phyloP scores from a whole-genome alignment of 257 asterid species.

The Nicotiana knightiana region DNA sequence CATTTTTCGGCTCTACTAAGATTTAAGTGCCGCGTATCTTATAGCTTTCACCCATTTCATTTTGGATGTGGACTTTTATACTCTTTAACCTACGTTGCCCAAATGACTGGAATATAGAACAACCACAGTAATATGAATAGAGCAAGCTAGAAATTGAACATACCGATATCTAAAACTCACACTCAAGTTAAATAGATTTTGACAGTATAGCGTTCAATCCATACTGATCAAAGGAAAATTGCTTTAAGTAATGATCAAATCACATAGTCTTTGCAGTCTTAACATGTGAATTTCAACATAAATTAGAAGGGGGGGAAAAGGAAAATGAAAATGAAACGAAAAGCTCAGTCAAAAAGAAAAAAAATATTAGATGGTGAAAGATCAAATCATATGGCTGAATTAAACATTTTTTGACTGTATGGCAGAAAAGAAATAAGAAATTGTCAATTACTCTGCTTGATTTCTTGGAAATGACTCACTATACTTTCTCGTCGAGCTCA shows the following conservation, averaged over 20 bases:
- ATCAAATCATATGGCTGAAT: background rate
- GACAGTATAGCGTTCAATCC: no score
- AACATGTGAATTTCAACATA: background rate
- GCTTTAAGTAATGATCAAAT: background rate
- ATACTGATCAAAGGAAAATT: background rate
- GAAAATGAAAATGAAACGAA: background rate
- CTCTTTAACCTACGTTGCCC: background rate
- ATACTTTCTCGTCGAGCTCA: slow-evolving; percentile 37
- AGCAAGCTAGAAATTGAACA: background rate
- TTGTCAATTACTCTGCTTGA: background rate
- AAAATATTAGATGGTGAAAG: background rate
- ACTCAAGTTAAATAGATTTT: no score
- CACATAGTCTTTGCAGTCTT: background rate
- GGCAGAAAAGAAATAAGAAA: background rate
- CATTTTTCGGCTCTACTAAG: no score
- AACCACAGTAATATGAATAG: background rate
- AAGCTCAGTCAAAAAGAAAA: background rate
- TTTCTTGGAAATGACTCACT: slow-evolving; percentile 12
- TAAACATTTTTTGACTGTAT: background rate
- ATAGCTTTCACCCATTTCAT: no score
- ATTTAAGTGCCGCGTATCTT: no score
- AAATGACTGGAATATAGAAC: background rate
- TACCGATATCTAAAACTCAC: no score
- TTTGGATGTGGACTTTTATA: no score
- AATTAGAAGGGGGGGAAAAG: background rate